Evolutionary conservation across 768 basidiomycete species (phyloP), one percentile per base, ranked within the genome.

Genomic region (Tricholoma hemisulphureum): DNA sequence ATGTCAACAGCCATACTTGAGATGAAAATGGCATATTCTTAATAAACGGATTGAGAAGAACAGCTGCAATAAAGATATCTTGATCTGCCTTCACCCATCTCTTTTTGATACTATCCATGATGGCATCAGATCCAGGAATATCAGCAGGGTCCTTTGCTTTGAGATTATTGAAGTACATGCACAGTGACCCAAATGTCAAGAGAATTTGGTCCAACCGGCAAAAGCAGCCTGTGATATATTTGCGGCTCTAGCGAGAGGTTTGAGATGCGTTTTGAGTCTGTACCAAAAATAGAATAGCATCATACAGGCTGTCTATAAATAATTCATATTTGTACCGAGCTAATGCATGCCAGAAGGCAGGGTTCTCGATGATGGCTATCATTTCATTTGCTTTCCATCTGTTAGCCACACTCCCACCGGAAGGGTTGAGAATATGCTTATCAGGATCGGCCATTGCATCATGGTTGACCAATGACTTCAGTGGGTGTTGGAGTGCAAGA

Each of bases 261-360:
- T 45, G 13, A 75, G 65, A 57, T 74, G 67, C 13, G 31, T 34
- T 28, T 61, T 64, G 54, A 73, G 65, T 20, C 72, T 75, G 54
- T 23, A 55, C 51, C 29, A 5, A 31, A 31, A 31, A 31, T 31
- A 10, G 10, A 31, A 6, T 31, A 31, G 5, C 5, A 5, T 31
- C 31, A 6, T 5, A 5, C 31, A 31, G 31, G 5, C 31, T 6
- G 5, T 31, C 31, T 31, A 6, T 5, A 31, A 10, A 6, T 31
- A 31, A 31, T 6, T 31, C 5, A 31, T 31, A 31, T 31, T 31
- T 31, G 10, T 31, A 75, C 70, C 66, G 51, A 51, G 66, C 54
- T 18, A 73, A 53, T 2, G 60, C 48, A 20, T 64, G 32, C 75
- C 73, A 77, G 51, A 76, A 76, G 5, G 50, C 21, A 11, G 48